A percentile compares a stretch with the other conserved stretches of the same genome.
Evolutionary conservation across 2,329 filamentous ascomycete genomes (phyloP).

Genomic region (Metarhizium anisopliae): DNA sequence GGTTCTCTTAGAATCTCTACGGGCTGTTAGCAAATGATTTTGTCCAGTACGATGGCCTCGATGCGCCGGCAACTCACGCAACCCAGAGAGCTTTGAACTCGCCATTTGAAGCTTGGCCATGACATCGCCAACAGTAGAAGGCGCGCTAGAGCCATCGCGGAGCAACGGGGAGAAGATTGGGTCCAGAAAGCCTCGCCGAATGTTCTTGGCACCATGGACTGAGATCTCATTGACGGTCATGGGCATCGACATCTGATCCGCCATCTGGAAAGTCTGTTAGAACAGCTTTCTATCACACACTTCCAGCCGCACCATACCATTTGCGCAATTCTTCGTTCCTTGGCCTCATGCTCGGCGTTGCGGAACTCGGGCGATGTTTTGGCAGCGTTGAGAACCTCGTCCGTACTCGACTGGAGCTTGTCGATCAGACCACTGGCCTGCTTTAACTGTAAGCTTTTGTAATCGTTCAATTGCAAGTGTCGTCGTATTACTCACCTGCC

Average conservation of each 20-base stretch:
- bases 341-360: conserved; percentile 28
- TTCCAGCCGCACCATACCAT: conserved; percentile 17
- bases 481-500: conserved; percentile 17
- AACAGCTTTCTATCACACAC: neutral
- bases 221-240: conserved; percentile 81
- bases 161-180: conserved; percentile 72
- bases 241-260: conserved; percentile 76
- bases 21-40: conserved; percentile 12
- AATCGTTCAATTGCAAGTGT: neutral
- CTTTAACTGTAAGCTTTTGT: conserved; percentile 6
- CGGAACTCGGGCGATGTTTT: conserved; percentile 26
- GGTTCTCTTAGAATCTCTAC: conserved; percentile 80
- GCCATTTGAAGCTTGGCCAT: conserved; percentile 61
- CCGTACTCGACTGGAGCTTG: conserved; percentile 30
- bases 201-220: conserved; percentile 73
- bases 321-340: conserved; percentile 28
- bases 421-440: conserved; percentile 27
- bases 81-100: conserved; percentile 66
- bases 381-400: conserved; percentile 29
- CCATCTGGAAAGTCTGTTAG: conserved; percentile 22
- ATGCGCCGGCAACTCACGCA: conserved; percentile 50
- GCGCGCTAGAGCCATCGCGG: conserved; percentile 52
- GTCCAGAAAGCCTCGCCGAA: conserved; percentile 76
- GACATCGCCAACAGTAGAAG: conserved; percentile 73
- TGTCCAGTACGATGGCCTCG: neutral